These are phyloP conservation scores for Alnus glutinosa DNA, from an alignment of 306 rosid genomes.

Conservation along the genomic window DNA sequence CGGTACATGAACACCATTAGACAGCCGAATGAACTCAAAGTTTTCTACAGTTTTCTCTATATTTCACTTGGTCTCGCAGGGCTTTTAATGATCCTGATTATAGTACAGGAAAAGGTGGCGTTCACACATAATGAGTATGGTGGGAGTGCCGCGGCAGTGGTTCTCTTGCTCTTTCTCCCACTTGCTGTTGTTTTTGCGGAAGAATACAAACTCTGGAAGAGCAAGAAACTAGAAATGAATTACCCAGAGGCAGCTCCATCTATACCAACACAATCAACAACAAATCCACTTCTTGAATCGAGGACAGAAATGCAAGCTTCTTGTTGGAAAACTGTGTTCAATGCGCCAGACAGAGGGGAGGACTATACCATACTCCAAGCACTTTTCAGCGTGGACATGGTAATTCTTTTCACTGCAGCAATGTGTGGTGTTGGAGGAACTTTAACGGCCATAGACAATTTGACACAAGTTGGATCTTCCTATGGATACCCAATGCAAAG, in stretches of 20 bases:
- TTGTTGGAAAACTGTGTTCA: slow-evolving; percentile 46
- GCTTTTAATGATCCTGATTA: slow-evolving; percentile 51
- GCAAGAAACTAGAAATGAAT: not conserved
- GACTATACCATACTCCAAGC: slow-evolving; percentile 59
- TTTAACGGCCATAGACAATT: slow-evolving; percentile 49
- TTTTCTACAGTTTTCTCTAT: slow-evolving; percentile 50
- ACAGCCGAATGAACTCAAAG: slow-evolving; percentile 38
- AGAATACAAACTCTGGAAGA: slow-evolving; percentile 36
- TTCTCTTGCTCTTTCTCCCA: slow-evolving; percentile 47
- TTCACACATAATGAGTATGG: slow-evolving; percentile 44
- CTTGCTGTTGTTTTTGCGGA: slow-evolving; percentile 35
- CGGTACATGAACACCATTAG: slow-evolving; percentile 35
- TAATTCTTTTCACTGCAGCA: slow-evolving; percentile 38
- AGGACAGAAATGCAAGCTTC: not conserved
- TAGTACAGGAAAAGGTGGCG: slow-evolving; percentile 22
- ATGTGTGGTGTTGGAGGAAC: slow-evolving; percentile 56
- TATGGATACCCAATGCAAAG: slow-evolving; percentile 32
- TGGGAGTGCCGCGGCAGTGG: slow-evolving; percentile 36
- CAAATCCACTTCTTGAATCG: too few species aligned
- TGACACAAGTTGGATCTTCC: slow-evolving; percentile 48
- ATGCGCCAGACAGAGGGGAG: slow-evolving; percentile 50
- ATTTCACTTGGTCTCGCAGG: slow-evolving; percentile 68
- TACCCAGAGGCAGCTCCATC: not conserved
- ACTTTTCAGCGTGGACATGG: slow-evolving; percentile 51
- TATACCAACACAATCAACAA: too few species aligned